These are phyloP conservation scores for Cercospora zeae-maydis DNA, from an alignment of 2,329 filamentous ascomycete genomes.

Conservation along the genomic window DNA sequence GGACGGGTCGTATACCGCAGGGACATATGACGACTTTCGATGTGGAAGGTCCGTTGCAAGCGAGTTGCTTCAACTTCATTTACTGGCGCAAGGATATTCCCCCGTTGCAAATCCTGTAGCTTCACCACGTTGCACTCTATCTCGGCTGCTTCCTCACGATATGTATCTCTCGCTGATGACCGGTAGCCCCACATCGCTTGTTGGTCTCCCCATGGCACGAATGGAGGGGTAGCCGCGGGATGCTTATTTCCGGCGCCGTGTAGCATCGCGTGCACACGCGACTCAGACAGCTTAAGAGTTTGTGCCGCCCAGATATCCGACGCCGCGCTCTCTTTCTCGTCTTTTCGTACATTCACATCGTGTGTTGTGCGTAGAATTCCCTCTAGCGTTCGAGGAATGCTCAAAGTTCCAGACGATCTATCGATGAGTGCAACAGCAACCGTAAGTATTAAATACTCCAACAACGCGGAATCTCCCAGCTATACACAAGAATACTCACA, in stretches of 20 bases:
- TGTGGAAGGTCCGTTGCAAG: neutral
- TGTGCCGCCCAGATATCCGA: neutral
- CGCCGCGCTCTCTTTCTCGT: neutral
- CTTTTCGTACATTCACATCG: neutral
- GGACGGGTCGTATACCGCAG: neutral
- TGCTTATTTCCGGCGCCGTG: neutral
- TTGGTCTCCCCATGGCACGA: neutral
- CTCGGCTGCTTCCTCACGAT: neutral
- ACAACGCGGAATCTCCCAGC: neutral
- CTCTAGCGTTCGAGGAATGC: neutral
- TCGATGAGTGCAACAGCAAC: neutral
- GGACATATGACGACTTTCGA: neutral
- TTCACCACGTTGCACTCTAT: neutral
- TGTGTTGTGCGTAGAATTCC: neutral
- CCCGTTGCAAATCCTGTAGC: neutral
- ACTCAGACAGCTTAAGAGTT: neutral
- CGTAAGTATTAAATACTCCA: neutral
- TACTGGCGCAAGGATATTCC: neutral
- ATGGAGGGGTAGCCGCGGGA: conserved; percentile 1
- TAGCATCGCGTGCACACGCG: neutral
- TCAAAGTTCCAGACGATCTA: neutral
- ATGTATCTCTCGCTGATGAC: neutral
- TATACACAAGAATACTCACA: neutral
- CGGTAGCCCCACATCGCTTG: neutral
- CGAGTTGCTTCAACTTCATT: neutral